These are phyloP conservation scores for Eucalyptus tenuipes DNA, from an alignment of 345 rosid species.

Conservation along the genomic window DNA sequence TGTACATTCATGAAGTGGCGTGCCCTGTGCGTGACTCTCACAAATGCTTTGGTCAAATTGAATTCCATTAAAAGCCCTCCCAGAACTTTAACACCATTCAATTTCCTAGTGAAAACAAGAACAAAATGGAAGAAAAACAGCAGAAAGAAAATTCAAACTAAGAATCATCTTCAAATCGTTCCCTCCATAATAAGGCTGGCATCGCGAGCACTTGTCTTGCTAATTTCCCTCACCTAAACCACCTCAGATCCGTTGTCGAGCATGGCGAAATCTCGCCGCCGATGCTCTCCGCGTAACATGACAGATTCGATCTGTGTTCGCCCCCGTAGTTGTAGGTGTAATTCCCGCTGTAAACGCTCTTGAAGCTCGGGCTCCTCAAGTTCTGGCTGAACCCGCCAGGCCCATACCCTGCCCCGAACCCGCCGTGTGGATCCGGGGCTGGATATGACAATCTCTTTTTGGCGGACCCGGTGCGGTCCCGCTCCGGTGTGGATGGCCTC, in stretches of 20 bases:
- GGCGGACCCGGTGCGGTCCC: conserved; percentile 31
- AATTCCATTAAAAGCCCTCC: neutral
- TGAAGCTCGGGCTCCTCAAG: conserved; percentile 63
- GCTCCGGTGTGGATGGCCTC: conserved; percentile 41
- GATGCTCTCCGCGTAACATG: conserved; percentile 31
- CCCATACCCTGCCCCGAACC: neutral
- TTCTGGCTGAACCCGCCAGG: conserved; percentile 1
- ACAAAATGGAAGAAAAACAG: neutral
- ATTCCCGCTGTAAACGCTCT: conserved; percentile 39
- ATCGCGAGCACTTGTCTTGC: too few species aligned
- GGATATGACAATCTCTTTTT: conserved; percentile 64
- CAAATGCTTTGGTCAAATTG: neutral
- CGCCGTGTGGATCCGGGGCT: conserved; percentile 16
- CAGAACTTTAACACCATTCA: neutral
- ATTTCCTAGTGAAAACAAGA: neutral
- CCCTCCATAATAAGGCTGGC: neutral
- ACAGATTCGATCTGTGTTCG: conserved; percentile 29
- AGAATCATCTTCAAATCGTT: neutral
- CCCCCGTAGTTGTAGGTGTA: conserved; percentile 14
- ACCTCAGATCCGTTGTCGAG: conserved; percentile 50
- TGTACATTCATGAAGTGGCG: neutral
- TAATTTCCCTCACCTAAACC: conserved; percentile 30
- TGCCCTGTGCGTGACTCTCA: neutral
- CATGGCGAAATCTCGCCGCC: conserved; percentile 63
- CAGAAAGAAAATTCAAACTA: neutral